These are phyloP conservation scores for Eimeria sp. DNA, from an alignment of 169 alveolate species.

Conservation along the genomic window DNA sequence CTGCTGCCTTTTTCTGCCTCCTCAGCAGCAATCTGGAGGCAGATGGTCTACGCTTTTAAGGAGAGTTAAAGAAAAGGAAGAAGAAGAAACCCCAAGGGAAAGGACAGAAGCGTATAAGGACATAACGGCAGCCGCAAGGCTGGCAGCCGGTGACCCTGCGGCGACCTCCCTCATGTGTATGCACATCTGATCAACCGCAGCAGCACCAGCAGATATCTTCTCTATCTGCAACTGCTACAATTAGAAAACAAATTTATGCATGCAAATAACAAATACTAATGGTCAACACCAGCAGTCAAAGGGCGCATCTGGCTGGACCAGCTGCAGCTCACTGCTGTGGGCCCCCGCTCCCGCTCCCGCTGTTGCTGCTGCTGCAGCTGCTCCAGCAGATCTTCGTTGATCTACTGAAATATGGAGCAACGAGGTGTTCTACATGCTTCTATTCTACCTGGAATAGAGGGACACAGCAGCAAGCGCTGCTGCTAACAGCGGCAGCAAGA, in stretches of 20 bases:
- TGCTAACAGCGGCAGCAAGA: no score
- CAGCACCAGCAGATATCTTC: neutral
- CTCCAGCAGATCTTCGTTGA: neutral
- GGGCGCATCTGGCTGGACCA: neutral
- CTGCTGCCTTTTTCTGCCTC: no score
- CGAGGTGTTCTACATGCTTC: no score
- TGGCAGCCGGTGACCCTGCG: neutral
- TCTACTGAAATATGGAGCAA: neutral
- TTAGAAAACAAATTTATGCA: neutral
- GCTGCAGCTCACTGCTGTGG: slow-evolving; percentile 1
- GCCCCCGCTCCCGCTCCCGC: slow-evolving; percentile 22
- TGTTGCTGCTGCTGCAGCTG: slow-evolving; percentile 10
- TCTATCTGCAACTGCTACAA: neutral
- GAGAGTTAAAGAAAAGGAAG: neutral
- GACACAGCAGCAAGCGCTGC: no score
- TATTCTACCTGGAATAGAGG: no score
- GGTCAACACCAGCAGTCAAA: neutral
- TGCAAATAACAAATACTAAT: neutral
- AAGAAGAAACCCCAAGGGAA: neutral
- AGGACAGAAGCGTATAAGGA: neutral
- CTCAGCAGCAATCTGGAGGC: neutral
- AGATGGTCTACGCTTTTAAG: neutral
- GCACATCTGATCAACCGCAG: neutral
- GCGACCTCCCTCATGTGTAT: neutral
- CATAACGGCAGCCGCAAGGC: neutral